Base-by-base conservation (phyloP, 1,284 basidiomycete species). In the Singerocomus inundabilis region DNA sequence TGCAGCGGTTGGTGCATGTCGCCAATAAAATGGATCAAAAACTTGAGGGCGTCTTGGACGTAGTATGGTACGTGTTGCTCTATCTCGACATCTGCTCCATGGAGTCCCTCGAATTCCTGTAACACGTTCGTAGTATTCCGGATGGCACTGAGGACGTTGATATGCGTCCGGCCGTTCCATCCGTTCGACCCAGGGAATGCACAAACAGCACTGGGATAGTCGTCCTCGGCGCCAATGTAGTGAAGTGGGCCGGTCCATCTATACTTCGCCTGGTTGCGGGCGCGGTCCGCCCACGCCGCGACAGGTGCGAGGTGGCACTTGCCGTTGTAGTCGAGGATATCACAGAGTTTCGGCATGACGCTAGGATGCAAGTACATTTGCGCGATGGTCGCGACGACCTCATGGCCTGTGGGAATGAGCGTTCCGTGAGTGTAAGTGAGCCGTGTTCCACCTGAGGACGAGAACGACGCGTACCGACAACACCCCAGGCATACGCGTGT, bases 1-100 rank as follows among this genome's bases (percentile, higher is more conserved):
- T 98, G 94, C 44, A 97, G 73, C 9, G 93, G 93, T 79, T 89
- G 87, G 63, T 96, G 93, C 76, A 95, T 76, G 64, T 97, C 94
- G 1, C 94, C 94, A 9, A 95, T 54, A 56, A 93, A 93, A 66
- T 98, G 94, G 32, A 93, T 81, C 43, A 98, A 73, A 74, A 96
- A 97, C 64, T 91, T 89, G 62, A 96, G 75, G 2, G 92, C 88
- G 6, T 61, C 60, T 21, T 57, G 50, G 25, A 60, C 55, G 57
- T 66, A 54, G n/a, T 41, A 31, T 0, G 60, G 58, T 1, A 66
- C 56, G 39, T n/a, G n/a, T n/a, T 59, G 49, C 30, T 58, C 55
- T 38, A 36, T 38, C 18, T 55, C 57, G 47, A 63, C 51, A 21
- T 57, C 57, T 16, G 26, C 45, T 18, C 26, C 49, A 33, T 49